A percentile compares a stretch with the other conserved stretches of the same genome.
Conservation (phyloP, 129 eudicot species). For the Flaveria trinervia region DNA sequence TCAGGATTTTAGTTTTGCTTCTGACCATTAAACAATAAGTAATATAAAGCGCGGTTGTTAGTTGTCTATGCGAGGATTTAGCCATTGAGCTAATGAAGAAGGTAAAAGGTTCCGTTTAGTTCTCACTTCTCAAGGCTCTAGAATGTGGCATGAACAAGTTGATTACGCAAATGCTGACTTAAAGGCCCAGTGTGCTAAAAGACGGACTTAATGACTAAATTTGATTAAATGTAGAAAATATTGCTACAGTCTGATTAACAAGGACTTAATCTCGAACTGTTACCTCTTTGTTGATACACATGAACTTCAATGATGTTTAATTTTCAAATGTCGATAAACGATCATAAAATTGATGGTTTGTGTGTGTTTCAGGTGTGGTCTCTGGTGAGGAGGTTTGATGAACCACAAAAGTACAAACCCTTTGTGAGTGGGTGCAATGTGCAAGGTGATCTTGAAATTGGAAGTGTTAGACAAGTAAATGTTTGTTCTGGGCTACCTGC, state of each 20-base stretch:
- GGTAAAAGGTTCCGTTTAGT: background rate
- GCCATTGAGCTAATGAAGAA: background rate
- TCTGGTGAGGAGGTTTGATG: conserved; percentile 88
- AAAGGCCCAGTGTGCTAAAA: no score
- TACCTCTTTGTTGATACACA: background rate
- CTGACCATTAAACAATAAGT: background rate
- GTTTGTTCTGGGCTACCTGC: conserved; percentile 95
- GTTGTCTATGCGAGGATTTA: background rate
- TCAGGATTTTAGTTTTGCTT: conserved; percentile 4
- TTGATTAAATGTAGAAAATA: background rate
- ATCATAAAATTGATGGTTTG: background rate
- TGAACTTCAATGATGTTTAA: conserved; percentile 13
- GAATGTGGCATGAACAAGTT: background rate
- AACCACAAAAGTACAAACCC: conserved; percentile 96
- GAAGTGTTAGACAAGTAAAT: conserved; percentile 84
- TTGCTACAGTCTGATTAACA: background rate
- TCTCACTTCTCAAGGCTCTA: background rate
- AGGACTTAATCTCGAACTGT: no score
- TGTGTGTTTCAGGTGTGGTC: conserved; percentile 76
- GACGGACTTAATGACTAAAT: background rate
- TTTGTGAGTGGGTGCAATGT: conserved; percentile 78
- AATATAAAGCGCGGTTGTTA: background rate
- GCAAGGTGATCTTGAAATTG: conserved; percentile 77
- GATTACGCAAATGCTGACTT: no score
- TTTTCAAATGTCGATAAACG: background rate